Evolutionary conservation across 1,284 basidiomycete genomes (phyloP), one percentile per base, ranked within the genome.

Genomic region (Austroboletus rostrupii): DNA sequence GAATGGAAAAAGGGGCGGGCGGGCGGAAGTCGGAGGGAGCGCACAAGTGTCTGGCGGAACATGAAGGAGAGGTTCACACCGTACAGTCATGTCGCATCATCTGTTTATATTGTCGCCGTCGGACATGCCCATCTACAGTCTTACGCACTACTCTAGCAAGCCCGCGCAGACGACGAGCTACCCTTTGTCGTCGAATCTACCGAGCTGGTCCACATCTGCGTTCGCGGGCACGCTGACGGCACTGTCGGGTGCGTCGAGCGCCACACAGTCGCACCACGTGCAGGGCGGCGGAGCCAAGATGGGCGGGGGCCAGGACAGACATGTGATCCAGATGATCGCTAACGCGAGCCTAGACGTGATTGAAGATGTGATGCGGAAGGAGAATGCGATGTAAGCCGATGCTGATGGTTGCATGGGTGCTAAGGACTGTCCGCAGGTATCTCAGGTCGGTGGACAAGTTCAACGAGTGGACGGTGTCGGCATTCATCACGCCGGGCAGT

Each of bases 251-350:
- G 87, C 87, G 16, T 83, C 86, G n/a, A 85, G 82, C 58, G 78
- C 83, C 16, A 78, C 78, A 2, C 84, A 87, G 53, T 64, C 75
- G 26, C 70, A 73, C 59, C 79, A 83, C 58, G 76, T 78, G 10
- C 76, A 77, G 39, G 79, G 80, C n/a, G 81, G 80, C 21, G 76
- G 75, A 14, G 80, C 79, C 33, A 72, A 80, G 60, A 80, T 87
- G 69, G 85, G 85, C 19, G 84, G 84, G 16, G 75, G 80, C 21
- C 83, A 90, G 68, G 92, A 94, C 62, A 78, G 90, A 48, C 91
- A 96, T 78, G 89, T 97, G 52, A 88, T 95, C 58, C 93, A 97
- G 75, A 94, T 97, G 88, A 90, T 97, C 61, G 93, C 92, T 35
- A 94, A 97, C 67, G 92, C 92, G 42, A 91, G 88, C 60, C 71